Evolutionary conservation across 139 green algal genomes (phyloP).

Genomic region (Coelastrella sp.): DNA sequence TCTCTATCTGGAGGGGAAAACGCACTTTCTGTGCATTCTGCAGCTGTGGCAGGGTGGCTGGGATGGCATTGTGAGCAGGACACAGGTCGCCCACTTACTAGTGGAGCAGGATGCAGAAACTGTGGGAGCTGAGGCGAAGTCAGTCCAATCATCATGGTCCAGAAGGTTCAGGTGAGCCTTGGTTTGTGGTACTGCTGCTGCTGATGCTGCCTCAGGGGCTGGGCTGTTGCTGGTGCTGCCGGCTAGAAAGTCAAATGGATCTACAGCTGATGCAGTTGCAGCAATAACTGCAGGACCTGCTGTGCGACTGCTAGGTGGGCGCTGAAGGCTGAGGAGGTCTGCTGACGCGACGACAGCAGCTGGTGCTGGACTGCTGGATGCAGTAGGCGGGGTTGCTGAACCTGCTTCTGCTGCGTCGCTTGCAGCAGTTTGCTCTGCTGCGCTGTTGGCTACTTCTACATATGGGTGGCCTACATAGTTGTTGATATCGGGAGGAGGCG

Average conservation of each 20-base stretch:
- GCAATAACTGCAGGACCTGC: conserved; percentile 21
- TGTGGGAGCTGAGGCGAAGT: conserved; percentile 35
- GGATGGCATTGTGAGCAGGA: too few relatives aligned
- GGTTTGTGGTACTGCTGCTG: background rate
- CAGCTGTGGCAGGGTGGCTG: too few relatives aligned
- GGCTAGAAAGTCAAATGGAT: conserved; percentile 46
- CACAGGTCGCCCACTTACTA: background rate
- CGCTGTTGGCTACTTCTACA: background rate
- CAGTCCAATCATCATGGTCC: conserved; percentile 43
- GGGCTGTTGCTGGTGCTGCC: conserved; percentile 36
- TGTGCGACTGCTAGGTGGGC: background rate
- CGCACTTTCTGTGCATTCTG: too few relatives aligned
- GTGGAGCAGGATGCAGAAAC: background rate
- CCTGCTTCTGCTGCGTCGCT: background rate
- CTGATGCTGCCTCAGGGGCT: conserved; percentile 16
- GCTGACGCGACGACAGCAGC: background rate
- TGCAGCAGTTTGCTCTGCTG: conserved; percentile 7
- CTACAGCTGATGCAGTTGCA: conserved; percentile 1
- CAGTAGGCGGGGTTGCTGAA: background rate
- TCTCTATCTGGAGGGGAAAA: too few relatives aligned
- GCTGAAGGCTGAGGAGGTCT: conserved; percentile 29
- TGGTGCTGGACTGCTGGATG: background rate
- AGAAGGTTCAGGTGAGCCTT: conserved; percentile 13
- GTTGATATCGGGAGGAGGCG: conserved; percentile 79
- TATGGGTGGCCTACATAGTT: conserved; percentile 83